Evolutionary conservation across 176 grass and related monocot species (phyloP).

Genomic region (Alopecurus myosuroides): DNA sequence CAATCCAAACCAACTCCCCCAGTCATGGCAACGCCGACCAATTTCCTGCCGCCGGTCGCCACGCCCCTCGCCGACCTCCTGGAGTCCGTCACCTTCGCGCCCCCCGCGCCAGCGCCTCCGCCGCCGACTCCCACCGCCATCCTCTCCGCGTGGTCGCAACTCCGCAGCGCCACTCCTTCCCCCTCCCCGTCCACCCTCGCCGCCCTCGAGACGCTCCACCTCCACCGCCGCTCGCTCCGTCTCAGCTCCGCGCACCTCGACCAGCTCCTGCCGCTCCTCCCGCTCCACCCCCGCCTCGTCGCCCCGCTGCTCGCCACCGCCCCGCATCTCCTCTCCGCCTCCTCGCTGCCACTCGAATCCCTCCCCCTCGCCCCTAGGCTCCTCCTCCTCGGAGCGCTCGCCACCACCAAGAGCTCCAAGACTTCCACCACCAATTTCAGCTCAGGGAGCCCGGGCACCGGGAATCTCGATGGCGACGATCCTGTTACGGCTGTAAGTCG

Average conservation of each 20-base stretch:
- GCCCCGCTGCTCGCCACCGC: constrained; percentile 42
- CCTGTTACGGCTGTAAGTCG: neutral
- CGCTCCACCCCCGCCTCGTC: constrained; percentile 40
- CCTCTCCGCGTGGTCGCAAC: constrained; percentile 42
- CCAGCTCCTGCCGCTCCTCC: constrained; percentile 48
- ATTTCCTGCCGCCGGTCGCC: neutral
- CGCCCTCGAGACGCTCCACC: constrained; percentile 46
- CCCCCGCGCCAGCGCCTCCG: neutral
- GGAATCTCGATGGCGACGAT: constrained; percentile 11
- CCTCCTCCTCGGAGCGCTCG: constrained; percentile 41
- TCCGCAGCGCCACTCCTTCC: constrained; percentile 7
- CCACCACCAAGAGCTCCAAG: constrained; percentile 24
- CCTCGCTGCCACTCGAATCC: neutral
- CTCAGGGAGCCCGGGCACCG: neutral
- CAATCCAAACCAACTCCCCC: neutral
- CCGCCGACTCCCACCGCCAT: constrained; percentile 30
- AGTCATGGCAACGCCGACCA: constrained; percentile 28
- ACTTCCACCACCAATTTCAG: neutral
- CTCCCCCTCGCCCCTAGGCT: constrained; percentile 24
- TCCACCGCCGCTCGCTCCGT: constrained; percentile 35
- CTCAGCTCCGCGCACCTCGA: constrained; percentile 43
- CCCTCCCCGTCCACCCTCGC: constrained; percentile 31
- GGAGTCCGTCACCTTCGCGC: constrained; percentile 37
- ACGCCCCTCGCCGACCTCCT: constrained; percentile 39
- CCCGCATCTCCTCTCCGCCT: constrained; percentile 22